Evolutionary conservation across 1,284 basidiomycete species (phyloP).

Genomic region (Ustilago nuda): DNA sequence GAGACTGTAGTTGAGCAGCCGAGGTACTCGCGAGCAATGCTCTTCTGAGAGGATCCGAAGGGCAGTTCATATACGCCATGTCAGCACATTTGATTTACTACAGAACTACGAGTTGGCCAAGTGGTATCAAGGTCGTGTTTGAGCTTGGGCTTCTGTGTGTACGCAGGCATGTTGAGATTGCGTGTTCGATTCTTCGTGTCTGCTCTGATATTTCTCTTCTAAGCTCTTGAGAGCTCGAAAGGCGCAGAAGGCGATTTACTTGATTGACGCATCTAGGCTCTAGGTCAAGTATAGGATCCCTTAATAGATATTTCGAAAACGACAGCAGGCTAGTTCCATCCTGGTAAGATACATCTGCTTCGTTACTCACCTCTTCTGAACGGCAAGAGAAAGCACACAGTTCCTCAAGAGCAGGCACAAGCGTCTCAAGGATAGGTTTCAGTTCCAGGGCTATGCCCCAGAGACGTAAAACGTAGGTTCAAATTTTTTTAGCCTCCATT

Average conservation of each 20-base stretch:
- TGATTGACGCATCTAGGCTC: constrained; percentile 37
- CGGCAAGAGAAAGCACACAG: not conserved
- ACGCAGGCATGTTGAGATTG: not conserved
- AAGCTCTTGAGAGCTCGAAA: not conserved
- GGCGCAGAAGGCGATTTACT: constrained; percentile 10
- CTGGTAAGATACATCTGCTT: constrained; percentile 19
- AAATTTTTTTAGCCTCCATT: constrained; percentile 11
- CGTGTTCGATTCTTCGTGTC: not conserved
- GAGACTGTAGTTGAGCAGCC: no score
- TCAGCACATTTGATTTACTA: not conserved
- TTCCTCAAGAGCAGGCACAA: not conserved
- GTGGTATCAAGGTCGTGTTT: not conserved
- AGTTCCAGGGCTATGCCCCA: constrained; percentile 9
- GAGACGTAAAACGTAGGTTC: constrained; percentile 8
- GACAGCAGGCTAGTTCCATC: constrained; percentile 7
- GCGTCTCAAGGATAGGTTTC: constrained; percentile 2
- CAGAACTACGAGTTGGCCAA: constrained; percentile 1
- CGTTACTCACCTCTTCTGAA: not conserved
- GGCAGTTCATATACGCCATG: not conserved
- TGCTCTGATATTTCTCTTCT: not conserved
- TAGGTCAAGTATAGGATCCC: constrained; percentile 28
- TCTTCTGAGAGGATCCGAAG: no score
- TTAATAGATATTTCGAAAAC: constrained; percentile 8
- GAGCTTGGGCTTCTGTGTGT: not conserved
- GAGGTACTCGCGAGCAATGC: no score